Evolutionary conservation across 306 rosid genomes (phyloP).

Genomic region (Prunus davidiana): DNA sequence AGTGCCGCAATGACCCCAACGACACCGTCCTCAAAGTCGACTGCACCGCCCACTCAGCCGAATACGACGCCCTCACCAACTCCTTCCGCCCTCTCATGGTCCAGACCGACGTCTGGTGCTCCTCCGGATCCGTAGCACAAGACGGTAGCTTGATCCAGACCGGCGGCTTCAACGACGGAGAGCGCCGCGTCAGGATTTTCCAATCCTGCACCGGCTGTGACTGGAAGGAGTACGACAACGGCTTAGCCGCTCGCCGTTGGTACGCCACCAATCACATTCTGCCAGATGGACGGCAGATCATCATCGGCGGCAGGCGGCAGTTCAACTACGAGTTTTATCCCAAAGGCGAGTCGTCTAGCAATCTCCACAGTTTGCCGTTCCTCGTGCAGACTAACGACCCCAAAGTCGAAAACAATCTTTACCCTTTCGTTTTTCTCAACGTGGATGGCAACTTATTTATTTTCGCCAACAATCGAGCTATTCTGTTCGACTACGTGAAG

Average conservation of each 20-base stretch:
- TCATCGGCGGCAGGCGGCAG: constrained; percentile 50
- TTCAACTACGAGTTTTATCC: constrained; percentile 64
- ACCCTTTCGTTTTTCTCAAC: constrained; percentile 61
- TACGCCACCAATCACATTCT: constrained; percentile 54
- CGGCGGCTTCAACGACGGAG: constrained; percentile 71
- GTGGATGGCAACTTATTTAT: constrained; percentile 61
- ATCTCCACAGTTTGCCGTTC: constrained; percentile 29
- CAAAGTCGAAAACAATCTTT: constrained; percentile 44
- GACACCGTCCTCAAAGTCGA: constrained; percentile 43
- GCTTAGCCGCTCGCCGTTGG: constrained; percentile 41
- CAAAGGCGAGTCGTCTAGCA: not conserved
- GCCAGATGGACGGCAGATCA: constrained; percentile 55
- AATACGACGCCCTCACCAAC: constrained; percentile 57
- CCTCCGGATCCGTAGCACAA: constrained; percentile 49
- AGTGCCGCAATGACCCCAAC: constrained; percentile 39
- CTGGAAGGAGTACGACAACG: constrained; percentile 36
- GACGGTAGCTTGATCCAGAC: constrained; percentile 61
- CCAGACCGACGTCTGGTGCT: constrained; percentile 76
- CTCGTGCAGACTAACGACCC: constrained; percentile 38
- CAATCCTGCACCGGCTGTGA: constrained; percentile 40
- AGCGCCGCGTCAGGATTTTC: constrained; percentile 26
- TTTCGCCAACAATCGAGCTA: constrained; percentile 56
- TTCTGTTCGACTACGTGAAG: constrained; percentile 39
- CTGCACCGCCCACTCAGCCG: constrained; percentile 76
- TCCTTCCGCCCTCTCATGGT: constrained; percentile 53